These are phyloP conservation scores for Leccinum griseonigrum DNA, from an alignment of 1,284 basidiomycete genomes.

Conservation along the genomic window DNA sequence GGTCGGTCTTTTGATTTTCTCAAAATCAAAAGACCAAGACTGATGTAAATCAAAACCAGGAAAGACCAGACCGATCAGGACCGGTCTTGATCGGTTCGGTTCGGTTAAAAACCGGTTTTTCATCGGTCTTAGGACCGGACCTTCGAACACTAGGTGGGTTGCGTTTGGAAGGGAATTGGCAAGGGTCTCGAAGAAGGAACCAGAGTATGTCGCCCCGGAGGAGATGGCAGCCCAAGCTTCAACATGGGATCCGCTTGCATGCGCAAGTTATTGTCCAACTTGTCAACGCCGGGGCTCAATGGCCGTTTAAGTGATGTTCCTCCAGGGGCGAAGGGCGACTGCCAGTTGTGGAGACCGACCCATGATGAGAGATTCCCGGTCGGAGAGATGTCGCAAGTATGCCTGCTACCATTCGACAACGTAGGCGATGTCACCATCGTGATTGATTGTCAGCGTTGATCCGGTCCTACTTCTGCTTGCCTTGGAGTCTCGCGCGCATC, in stretches of 20 bases:
- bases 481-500: slow-evolving; percentile 32
- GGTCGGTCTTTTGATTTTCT: no score
- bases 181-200: slow-evolving; percentile 60
- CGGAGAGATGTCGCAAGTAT: slow-evolving; percentile 48
- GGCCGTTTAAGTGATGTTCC: slow-evolving; percentile 56
- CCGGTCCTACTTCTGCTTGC: slow-evolving; percentile 22
- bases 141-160: slow-evolving; percentile 62
- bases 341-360: slow-evolving; percentile 53
- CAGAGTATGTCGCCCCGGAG: slow-evolving; percentile 48
- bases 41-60: no score
- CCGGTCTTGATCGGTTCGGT: no score
- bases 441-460: slow-evolving; percentile 26
- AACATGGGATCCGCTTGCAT: slow-evolving; percentile 57
- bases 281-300: slow-evolving; percentile 61
- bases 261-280: slow-evolving; percentile 61
- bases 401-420: slow-evolving; percentile 49
- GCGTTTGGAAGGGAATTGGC: slow-evolving; percentile 72
- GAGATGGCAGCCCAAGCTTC: slow-evolving; percentile 52
- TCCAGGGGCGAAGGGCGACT: slow-evolving; percentile 49
- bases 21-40: no score
- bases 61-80: no score
- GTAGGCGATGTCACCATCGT: slow-evolving; percentile 36
- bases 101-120: no score
- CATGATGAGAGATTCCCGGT: slow-evolving; percentile 46
- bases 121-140: no score